phyloP scores from a whole-genome alignment of 2,329 filamentous ascomycete genomes.

The Colletotrichum spaethianum region DNA sequence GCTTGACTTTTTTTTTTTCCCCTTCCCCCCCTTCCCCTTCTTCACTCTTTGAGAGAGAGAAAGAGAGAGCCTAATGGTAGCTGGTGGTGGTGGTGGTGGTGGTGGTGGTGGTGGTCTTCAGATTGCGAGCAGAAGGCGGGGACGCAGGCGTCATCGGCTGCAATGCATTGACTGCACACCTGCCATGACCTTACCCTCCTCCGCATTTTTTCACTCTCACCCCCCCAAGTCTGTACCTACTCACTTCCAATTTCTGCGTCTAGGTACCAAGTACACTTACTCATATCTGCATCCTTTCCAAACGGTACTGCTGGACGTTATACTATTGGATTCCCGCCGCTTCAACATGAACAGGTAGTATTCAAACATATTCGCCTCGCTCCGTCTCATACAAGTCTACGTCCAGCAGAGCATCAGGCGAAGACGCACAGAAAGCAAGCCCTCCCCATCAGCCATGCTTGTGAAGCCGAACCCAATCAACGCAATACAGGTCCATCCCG shows the following conservation, averaged over 20 bases:
- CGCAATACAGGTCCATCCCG: conserved; percentile 21
- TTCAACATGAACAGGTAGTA: background rate
- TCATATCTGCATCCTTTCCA: background rate
- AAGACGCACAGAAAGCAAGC: background rate
- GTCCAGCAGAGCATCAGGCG: background rate
- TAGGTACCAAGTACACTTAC: background rate
- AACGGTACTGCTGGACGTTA: background rate
- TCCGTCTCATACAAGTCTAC: background rate
- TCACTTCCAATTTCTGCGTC: conserved; percentile 2
- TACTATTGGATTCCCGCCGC: background rate
- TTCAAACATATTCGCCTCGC: too few species aligned
- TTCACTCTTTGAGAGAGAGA: background rate
- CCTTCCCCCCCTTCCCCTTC: background rate
- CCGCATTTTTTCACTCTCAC: conserved; percentile 15
- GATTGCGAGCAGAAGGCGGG: conserved; percentile 11
- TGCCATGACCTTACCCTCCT: too few species aligned
- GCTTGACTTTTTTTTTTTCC: background rate
- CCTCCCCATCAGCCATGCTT: background rate
- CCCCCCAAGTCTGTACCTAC: background rate
- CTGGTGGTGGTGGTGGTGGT: background rate
- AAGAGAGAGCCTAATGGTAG: too few species aligned
- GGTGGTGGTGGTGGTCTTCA: background rate
- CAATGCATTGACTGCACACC: conserved; percentile 27
- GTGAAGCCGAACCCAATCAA: conserved; percentile 15
- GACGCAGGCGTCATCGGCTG: conserved; percentile 34